Conservation (phyloP, 176 grass and related monocot genomes). For the Melocanna baccifera region DNA sequence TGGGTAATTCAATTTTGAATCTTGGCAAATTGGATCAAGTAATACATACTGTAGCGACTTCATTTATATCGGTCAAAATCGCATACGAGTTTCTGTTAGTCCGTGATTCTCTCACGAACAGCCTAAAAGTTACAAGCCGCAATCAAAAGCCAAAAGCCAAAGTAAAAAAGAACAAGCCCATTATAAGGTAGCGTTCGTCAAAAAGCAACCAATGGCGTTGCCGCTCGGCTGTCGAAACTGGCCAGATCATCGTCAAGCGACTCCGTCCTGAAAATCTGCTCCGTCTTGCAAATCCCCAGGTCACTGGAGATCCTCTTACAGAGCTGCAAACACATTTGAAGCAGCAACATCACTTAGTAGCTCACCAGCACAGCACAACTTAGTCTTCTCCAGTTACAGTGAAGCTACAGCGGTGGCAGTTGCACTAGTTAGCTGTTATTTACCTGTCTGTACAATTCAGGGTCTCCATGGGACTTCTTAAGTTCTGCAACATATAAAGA, state of each 20-base stretch:
- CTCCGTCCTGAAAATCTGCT: not conserved
- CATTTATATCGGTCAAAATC: too few species aligned
- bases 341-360: not conserved
- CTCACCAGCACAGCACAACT: not conserved
- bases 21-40: too few species aligned
- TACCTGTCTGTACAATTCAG: constrained; percentile 74
- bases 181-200: constrained; percentile 28
- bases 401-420: not conserved
- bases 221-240: constrained; percentile 14
- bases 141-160: too few species aligned
- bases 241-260: not conserved
- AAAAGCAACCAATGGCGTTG: constrained; percentile 35
- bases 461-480: constrained; percentile 68
- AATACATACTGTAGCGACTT: too few species aligned
- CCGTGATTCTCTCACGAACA: too few species aligned
- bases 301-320: constrained; percentile 56
- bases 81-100: too few species aligned
- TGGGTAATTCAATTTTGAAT: too few species aligned
- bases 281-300: constrained; percentile 34
- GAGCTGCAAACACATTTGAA: constrained; percentile 43
- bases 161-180: too few species aligned
- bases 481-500: constrained; percentile 75
- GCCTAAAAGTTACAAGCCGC: too few species aligned
- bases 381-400: not conserved
- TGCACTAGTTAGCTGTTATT: not conserved